These are phyloP conservation scores for Euphrasia confusa DNA, from an alignment of 257 asterid species.

Conservation along the genomic window DNA sequence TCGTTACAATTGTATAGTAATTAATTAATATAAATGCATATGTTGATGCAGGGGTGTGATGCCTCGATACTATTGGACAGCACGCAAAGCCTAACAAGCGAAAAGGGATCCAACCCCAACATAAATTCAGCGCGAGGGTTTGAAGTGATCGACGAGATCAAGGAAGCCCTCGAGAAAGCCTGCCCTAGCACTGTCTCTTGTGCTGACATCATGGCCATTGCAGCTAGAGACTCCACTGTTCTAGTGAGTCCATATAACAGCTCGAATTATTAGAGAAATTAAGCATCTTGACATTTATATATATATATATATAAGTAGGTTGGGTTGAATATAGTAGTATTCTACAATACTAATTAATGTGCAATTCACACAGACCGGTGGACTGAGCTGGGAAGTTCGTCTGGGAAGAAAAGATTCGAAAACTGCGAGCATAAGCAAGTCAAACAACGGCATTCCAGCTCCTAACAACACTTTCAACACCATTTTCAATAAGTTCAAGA, in stretches of 20 bases:
- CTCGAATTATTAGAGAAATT: too few relatives aligned
- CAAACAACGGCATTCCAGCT: constrained; percentile 52
- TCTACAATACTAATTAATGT: too few relatives aligned
- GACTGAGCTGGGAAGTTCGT: constrained; percentile 71
- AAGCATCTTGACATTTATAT: too few relatives aligned
- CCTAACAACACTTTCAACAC: constrained; percentile 63
- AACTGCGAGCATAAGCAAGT: constrained; percentile 45
- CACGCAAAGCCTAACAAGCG: not conserved
- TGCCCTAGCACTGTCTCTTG: not conserved
- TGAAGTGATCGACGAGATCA: too few relatives aligned
- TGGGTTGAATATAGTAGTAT: too few relatives aligned
- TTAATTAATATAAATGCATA: too few relatives aligned
- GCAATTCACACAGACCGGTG: constrained; percentile 45
- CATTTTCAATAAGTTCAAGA: constrained; percentile 38
- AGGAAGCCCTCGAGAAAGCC: too few relatives aligned
- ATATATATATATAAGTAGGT: too few relatives aligned
- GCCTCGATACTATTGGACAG: not conserved
- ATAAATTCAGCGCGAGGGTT: not conserved
- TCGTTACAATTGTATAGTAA: too few relatives aligned
- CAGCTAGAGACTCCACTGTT: not conserved
- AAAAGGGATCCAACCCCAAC: not conserved
- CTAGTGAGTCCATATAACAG: not conserved
- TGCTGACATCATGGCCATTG: not conserved
- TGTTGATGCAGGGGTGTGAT: not conserved
- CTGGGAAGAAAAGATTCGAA: constrained; percentile 68